Percentiles rank a stretch among this genome's conserved stretches.
phyloP scores from a whole-genome alignment of 202 grass and related monocot species.

The Setaria italica region DNA sequence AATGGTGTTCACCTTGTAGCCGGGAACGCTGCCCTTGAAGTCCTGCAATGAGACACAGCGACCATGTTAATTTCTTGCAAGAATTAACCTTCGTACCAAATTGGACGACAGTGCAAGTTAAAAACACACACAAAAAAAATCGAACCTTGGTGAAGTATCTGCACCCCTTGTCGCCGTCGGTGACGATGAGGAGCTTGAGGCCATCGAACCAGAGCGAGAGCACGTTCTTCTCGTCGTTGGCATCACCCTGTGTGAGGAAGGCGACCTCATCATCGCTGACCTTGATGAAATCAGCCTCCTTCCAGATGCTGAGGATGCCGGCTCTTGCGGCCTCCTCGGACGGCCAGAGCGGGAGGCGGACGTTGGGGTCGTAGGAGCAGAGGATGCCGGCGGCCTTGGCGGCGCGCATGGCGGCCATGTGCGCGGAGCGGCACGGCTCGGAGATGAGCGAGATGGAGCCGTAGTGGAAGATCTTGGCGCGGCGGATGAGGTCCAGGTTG shows the following conservation, averaged over 20 bases:
- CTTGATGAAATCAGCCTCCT: conserved; percentile 95
- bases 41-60: conserved; percentile 45
- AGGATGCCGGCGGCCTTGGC: conserved; percentile 76
- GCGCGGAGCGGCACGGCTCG: conserved; percentile 72
- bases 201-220: conserved; percentile 85
- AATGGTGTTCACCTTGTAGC: conserved; percentile 69
- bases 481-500: conserved; percentile 68
- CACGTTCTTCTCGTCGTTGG: conserved; percentile 68
- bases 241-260: conserved; percentile 76
- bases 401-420: conserved; percentile 78
- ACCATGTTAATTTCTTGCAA: background rate
- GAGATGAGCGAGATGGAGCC: conserved; percentile 83
- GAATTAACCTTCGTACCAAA: background rate
- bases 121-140: background rate
- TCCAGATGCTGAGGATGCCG: conserved; percentile 87
- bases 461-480: conserved; percentile 81
- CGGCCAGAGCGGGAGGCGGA: conserved; percentile 84
- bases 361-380: conserved; percentile 91
- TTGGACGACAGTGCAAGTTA: background rate
- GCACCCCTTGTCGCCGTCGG: conserved; percentile 90
- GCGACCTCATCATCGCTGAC: conserved; percentile 94
- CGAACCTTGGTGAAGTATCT: conserved; percentile 90
- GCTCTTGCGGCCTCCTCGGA: conserved; percentile 62
- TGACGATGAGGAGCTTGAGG: conserved; percentile 87
- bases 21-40: conserved; percentile 76